Percentiles rank a stretch among this genome's conserved stretches.
phyloP scores from a whole-genome alignment of 257 asterid genomes.

The Nemophila menziesii region DNA sequence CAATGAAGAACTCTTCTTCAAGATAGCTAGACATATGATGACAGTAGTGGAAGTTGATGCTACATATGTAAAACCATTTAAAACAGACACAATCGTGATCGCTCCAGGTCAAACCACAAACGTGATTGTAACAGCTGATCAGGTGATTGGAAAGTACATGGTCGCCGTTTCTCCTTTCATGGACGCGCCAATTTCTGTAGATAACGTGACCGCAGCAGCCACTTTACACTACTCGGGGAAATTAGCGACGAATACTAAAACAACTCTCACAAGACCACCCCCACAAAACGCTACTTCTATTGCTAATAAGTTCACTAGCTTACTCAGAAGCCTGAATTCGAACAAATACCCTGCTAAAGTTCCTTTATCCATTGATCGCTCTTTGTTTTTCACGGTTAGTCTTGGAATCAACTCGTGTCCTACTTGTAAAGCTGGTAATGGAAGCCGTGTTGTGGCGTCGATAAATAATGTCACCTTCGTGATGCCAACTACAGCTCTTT shows the following conservation, averaged over 20 bases:
- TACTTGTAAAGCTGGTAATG: slow-evolving; percentile 53
- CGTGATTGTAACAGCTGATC: slow-evolving; percentile 45
- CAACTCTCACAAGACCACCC: slow-evolving; percentile 35
- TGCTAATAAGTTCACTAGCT: slow-evolving; percentile 44
- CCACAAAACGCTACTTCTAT: slow-evolving; percentile 56
- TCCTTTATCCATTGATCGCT: slow-evolving; percentile 47
- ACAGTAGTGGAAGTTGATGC: slow-evolving; percentile 94
- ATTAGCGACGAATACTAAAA: slow-evolving; percentile 23
- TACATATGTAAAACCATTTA: slow-evolving; percentile 77
- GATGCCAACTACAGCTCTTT: slow-evolving; percentile 66
- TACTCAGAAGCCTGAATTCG: slow-evolving; percentile 60
- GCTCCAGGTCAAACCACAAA: slow-evolving; percentile 91
- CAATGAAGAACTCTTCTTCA: slow-evolving; percentile 86
- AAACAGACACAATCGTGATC: slow-evolving; percentile 51
- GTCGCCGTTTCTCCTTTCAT: slow-evolving; percentile 67
- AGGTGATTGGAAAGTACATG: slow-evolving; percentile 52
- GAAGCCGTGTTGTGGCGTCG: slow-evolving; percentile 58
- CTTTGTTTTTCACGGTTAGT: slow-evolving; percentile 56
- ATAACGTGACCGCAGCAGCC: slow-evolving; percentile 78
- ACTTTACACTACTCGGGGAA: slow-evolving; percentile 52
- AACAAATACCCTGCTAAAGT: slow-evolving; percentile 57
- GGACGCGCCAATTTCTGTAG: slow-evolving; percentile 59
- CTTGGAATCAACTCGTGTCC: slow-evolving; percentile 77
- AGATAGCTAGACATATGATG: slow-evolving; percentile 69
- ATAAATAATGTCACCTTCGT: slow-evolving; percentile 71